phyloP scores from a whole-genome alignment of 139 green algal genomes.

The Auxenochlorella pyrenoidosa region DNA sequence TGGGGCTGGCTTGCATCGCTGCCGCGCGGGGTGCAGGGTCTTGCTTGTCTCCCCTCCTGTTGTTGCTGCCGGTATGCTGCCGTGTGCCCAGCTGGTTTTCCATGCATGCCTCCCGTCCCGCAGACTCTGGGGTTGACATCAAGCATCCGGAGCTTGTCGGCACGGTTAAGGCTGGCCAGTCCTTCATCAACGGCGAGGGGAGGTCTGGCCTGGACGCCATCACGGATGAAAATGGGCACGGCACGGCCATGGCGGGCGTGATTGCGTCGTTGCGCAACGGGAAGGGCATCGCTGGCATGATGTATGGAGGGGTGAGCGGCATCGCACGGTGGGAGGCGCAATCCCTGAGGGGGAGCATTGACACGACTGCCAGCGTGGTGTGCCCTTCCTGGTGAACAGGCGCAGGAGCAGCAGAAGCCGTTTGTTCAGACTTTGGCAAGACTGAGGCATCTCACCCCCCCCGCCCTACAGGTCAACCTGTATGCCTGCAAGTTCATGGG shows the following conservation, averaged over 20 bases:
- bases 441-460: no score
- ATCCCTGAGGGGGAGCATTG: background rate
- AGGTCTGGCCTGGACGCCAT: background rate
- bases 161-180: background rate
- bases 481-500: slow-evolving; percentile 26
- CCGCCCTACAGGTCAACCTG: background rate
- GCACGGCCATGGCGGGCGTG: slow-evolving; percentile 1
- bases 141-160: background rate
- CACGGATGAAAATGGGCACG: background rate
- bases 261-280: background rate
- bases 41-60: no score
- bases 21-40: no score
- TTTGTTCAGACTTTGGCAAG: no score
- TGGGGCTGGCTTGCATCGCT: background rate
- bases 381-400: no score
- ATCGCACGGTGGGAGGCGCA: background rate
- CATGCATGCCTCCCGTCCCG: background rate
- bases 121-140: slow-evolving; percentile 16
- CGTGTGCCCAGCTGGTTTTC: no score
- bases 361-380: no score
- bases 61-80: no score
- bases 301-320: slow-evolving; percentile 10
- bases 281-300: background rate
- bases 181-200: background rate
- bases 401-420: no score